These are phyloP conservation scores for Pistacia atlantica DNA, from an alignment of 345 rosid genomes.

Conservation along the genomic window DNA sequence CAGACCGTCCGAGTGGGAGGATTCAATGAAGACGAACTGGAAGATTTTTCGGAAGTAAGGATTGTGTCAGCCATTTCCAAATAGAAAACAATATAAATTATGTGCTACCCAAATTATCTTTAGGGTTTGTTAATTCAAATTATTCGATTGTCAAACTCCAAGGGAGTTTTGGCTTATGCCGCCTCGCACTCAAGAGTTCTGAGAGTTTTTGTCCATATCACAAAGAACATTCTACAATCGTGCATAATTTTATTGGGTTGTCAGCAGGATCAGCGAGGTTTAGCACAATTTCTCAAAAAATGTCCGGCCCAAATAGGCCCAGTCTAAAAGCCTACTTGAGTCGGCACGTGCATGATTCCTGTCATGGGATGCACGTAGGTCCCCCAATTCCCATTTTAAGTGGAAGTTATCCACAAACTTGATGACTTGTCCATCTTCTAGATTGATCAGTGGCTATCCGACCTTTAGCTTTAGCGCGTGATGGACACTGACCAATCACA, in stretches of 20 bases:
- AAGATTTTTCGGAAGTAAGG: slow-evolving; percentile 37
- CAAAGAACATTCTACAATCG: background rate
- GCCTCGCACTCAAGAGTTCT: background rate
- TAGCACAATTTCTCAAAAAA: background rate
- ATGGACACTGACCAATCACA: slow-evolving; percentile 5
- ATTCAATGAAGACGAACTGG: slow-evolving; percentile 54
- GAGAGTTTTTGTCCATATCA: too few relatives aligned
- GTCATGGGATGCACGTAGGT: background rate
- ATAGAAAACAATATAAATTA: background rate
- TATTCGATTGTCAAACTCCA: background rate
- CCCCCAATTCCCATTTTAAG: background rate
- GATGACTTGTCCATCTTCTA: slow-evolving; percentile 17
- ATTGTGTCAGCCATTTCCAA: slow-evolving; percentile 38
- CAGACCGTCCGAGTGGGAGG: slow-evolving; percentile 64
- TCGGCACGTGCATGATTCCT: background rate
- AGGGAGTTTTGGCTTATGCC: background rate
- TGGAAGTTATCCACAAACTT: slow-evolving; percentile 24
- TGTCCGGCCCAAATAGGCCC: background rate
- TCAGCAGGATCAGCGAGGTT: background rate
- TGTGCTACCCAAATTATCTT: background rate
- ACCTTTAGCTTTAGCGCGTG: slow-evolving; percentile 15
- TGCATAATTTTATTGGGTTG: background rate
- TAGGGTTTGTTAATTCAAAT: background rate
- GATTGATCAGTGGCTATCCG: background rate
- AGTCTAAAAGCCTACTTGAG: background rate